Evolutionary conservation across 331 rosid species (phyloP).

Genomic region (Erythrophleum ivorense): DNA sequence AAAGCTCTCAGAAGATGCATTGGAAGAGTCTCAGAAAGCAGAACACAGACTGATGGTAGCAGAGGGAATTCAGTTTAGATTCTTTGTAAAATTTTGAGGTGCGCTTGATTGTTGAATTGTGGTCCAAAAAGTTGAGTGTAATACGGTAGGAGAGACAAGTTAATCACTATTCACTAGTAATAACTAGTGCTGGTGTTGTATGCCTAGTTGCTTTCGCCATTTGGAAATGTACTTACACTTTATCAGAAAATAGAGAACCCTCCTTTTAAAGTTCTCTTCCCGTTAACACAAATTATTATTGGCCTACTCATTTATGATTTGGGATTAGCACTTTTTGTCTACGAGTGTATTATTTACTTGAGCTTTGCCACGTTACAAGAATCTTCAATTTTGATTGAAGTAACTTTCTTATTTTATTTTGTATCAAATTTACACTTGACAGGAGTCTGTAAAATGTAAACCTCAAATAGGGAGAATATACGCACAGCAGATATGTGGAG

Average conservation of each 20-base stretch:
- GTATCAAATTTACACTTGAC: no score
- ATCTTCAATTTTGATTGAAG: background rate
- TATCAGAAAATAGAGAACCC: background rate
- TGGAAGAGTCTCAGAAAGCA: conserved; percentile 40
- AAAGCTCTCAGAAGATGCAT: conserved; percentile 48
- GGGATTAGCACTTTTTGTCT: background rate
- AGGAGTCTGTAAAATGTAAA: no score
- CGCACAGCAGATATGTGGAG: background rate
- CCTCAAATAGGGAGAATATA: background rate
- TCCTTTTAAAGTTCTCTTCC: background rate
- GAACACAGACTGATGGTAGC: conserved; percentile 45
- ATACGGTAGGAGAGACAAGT: background rate
- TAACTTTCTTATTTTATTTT: no score
- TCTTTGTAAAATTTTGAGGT: conserved; percentile 38
- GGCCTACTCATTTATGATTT: background rate
- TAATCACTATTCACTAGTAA: background rate
- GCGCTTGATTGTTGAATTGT: conserved; percentile 28
- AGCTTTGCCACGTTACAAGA: background rate
- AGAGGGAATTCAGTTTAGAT: conserved; percentile 44
- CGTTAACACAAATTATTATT: background rate
- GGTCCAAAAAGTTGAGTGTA: background rate
- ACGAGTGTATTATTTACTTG: background rate
- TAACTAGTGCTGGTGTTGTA: background rate
- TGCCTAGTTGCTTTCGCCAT: conserved; percentile 9
- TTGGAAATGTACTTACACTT: background rate